These are phyloP conservation scores for Raphidocelis subcapitata DNA, from an alignment of 139 green algal species.

Conservation along the genomic window DNA sequence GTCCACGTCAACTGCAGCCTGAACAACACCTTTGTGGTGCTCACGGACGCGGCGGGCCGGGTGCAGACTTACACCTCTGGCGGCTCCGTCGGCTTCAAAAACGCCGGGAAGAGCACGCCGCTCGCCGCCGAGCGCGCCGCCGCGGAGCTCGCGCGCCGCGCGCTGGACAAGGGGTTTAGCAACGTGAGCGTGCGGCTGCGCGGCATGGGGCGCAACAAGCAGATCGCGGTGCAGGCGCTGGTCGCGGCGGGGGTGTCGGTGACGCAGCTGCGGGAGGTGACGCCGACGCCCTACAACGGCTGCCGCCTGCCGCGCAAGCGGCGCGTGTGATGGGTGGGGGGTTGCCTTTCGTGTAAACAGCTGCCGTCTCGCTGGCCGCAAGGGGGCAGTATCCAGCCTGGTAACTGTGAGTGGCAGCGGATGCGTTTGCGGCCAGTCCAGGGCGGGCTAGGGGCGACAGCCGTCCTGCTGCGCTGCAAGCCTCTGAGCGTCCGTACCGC, in stretches of 20 bases:
- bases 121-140: conserved; percentile 52
- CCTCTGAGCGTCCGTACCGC: no score
- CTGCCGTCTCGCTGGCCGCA: no score
- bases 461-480: no score
- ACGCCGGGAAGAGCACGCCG: conserved; percentile 34
- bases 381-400: no score
- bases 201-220: conserved; percentile 49
- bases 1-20: conserved; percentile 53
- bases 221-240: conserved; percentile 49
- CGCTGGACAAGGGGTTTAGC: conserved; percentile 44
- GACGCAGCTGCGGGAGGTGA: conserved; percentile 53
- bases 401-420: no score
- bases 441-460: no score
- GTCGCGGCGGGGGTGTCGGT: conserved; percentile 41
- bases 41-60: conserved; percentile 36
- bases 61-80: conserved; percentile 38
- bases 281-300: conserved; percentile 56
- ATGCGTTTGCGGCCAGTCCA: no score
- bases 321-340: no score
- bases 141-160: conserved; percentile 44
- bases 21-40: conserved; percentile 56
- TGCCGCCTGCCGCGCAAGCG: conserved; percentile 48
- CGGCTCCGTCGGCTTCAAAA: conserved; percentile 44
- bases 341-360: no score
- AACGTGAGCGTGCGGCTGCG: conserved; percentile 46